Conservation (phyloP, 78 protist species). For the Dictyostelium purpureum region DNA sequence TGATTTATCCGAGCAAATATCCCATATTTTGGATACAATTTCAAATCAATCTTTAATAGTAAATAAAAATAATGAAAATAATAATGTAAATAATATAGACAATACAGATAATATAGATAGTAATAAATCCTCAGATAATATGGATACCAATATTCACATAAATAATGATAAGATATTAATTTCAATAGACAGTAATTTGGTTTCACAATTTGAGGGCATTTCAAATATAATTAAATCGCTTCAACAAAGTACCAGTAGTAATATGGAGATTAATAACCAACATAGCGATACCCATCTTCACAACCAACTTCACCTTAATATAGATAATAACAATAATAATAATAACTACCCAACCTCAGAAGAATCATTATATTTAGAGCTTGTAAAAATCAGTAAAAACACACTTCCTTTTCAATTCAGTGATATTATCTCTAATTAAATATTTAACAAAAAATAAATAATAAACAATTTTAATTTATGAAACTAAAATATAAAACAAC, state of each 20-base stretch:
- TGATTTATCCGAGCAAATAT: not conserved
- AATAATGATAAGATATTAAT: not conserved
- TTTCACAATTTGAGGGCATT: not conserved
- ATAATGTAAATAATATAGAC: not conserved
- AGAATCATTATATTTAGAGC: not conserved
- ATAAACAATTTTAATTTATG: not conserved
- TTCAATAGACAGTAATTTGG: not conserved
- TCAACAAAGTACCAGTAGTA: not conserved
- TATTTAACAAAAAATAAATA: not conserved
- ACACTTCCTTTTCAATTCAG: not conserved
- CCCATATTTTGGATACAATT: not conserved
- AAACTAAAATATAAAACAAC: too few relatives aligned
- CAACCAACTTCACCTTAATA: too few relatives aligned
- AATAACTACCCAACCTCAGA: not conserved
- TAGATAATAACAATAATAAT: too few relatives aligned
- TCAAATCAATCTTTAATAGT: not conserved
- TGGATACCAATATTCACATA: not conserved
- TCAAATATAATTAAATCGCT: not conserved
- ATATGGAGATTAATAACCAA: too few relatives aligned
- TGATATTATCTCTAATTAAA: conserved; percentile 7
- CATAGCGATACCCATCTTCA: too few relatives aligned
- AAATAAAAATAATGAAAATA: not conserved
- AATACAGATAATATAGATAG: not conserved
- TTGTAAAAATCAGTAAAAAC: not conserved
- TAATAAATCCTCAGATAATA: not conserved